Conservation (phyloP, 73 alveolate species). For the Paramecium bursaria region DNA sequence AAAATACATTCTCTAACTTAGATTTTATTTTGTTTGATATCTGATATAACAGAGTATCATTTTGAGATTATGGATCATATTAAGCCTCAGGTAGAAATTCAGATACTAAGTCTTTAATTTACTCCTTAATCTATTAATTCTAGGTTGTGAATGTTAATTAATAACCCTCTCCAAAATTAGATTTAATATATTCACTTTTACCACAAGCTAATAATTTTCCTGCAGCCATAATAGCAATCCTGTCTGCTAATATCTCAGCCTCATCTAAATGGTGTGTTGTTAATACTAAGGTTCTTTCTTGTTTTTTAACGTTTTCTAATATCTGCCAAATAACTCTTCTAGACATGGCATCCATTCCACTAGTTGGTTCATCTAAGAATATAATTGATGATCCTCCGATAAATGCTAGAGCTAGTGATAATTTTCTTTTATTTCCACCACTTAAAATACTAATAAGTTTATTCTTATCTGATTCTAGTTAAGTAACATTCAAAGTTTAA, state of each 20-base stretch:
- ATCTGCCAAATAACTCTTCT: conserved; percentile 93
- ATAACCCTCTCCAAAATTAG: conserved; percentile 88
- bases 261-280: conserved; percentile 92
- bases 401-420: conserved; percentile 91
- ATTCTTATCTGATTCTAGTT: conserved; percentile 73
- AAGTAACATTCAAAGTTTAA: conserved; percentile 75
- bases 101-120: background rate
- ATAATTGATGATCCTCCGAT: conserved; percentile 92
- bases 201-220: conserved; percentile 83
- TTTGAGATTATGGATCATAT: conserved; percentile 52
- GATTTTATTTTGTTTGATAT: conserved; percentile 21
- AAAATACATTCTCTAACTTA: conserved; percentile 10
- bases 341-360: conserved; percentile 94
- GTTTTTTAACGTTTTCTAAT: conserved; percentile 78
- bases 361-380: conserved; percentile 95
- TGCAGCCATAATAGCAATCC: conserved; percentile 87
- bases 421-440: conserved; percentile 94
- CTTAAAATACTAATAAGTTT: conserved; percentile 77
- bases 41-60: conserved; percentile 30
- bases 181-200: conserved; percentile 76
- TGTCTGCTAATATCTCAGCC: conserved; percentile 89
- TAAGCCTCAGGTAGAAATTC: conserved; percentile 39
- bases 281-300: conserved; percentile 80
- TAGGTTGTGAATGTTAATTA: conserved; percentile 73
- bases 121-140: background rate